phyloP scores from a whole-genome alignment of 164 flowering plant genomes.

The Berberis thunbergii region DNA sequence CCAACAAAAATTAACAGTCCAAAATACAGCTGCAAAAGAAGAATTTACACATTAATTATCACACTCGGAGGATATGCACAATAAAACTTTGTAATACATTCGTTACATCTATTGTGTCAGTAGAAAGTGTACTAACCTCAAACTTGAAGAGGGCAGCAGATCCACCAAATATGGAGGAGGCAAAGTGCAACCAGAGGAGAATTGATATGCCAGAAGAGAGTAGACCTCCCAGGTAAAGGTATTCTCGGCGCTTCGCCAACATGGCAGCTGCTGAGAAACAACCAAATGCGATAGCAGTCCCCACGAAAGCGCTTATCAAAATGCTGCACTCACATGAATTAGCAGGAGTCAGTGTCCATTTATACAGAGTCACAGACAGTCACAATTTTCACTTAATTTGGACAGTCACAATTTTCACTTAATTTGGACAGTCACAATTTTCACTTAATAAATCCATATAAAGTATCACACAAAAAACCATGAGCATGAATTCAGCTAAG shows the following conservation, averaged over 20 bases:
- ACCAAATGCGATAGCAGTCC: constrained; percentile 74
- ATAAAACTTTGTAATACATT: too few relatives aligned
- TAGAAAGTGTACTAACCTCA: constrained; percentile 46
- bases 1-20: constrained; percentile 90
- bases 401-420: too few relatives aligned
- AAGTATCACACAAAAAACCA: too few relatives aligned
- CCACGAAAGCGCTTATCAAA: constrained; percentile 70
- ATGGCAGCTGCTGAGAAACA: constrained; percentile 89
- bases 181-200: constrained; percentile 83
- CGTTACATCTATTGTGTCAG: not conserved
- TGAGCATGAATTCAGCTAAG: too few relatives aligned
- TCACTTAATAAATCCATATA: too few relatives aligned
- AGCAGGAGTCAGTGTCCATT: too few relatives aligned
- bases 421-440: too few relatives aligned
- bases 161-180: constrained; percentile 83
- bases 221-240: constrained; percentile 76
- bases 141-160: constrained; percentile 65
- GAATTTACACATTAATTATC: not conserved
- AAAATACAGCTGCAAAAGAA: constrained; percentile 62
- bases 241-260: constrained; percentile 83
- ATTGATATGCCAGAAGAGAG: constrained; percentile 80
- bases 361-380: too few relatives aligned
- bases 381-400: too few relatives aligned
- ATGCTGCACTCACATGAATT: constrained; percentile 34
- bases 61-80: too few relatives aligned